phyloP scores from a whole-genome alignment of 345 rosid genomes.

The Eucalyptus curtisii region DNA sequence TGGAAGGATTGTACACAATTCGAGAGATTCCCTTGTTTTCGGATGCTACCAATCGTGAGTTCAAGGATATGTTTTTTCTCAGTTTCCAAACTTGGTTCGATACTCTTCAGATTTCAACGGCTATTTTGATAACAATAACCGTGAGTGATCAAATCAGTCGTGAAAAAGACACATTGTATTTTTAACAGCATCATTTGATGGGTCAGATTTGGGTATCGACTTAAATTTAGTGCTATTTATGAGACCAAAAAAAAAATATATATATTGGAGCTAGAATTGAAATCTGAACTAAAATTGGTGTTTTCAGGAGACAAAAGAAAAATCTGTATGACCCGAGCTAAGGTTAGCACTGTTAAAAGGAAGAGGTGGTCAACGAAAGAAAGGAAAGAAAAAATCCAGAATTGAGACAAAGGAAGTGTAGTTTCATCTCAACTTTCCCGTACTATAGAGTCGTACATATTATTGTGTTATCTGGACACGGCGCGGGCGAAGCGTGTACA shows the following conservation, averaged over 20 bases:
- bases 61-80: not conserved
- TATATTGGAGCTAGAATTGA: no score
- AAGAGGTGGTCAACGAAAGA: not conserved
- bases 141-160: not conserved
- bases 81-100: not conserved
- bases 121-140: not conserved
- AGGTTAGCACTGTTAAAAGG: not conserved
- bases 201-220: not conserved
- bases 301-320: not conserved
- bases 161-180: not conserved
- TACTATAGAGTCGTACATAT: not conserved
- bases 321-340: not conserved
- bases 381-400: not conserved
- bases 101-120: not conserved
- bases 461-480: not conserved
- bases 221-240: not conserved
- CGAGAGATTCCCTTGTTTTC: not conserved
- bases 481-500: not conserved
- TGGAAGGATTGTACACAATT: not conserved
- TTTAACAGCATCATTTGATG: not conserved
- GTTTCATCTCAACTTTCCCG: not conserved
- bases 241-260: not conserved
- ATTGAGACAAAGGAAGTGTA: not conserved
- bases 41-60: not conserved
- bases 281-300: not conserved